Evolutionary conservation across 306 rosid species (phyloP), one percentile per base, ranked within the genome.

Genomic region (Fagus sylvatica): DNA sequence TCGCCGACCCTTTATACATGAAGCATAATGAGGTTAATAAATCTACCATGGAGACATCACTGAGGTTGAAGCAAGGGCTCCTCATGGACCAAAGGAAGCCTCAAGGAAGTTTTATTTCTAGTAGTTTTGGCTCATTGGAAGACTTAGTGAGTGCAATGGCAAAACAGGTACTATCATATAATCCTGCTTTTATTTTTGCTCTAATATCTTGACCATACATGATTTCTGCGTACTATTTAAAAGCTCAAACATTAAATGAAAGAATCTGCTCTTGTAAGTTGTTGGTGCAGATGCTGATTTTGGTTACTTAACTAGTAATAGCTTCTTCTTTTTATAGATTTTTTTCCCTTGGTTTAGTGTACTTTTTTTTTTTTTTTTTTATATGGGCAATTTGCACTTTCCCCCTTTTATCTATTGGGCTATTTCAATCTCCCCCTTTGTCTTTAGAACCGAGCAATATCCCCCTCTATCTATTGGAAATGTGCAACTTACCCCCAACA

Each of bases 121-220:
- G 61, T 46, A 89, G 69, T 81, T 83, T 81, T 22, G 98, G 97
- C 71, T 87, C 97, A 53, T 85, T 94, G 91, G 97, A 93, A 73
- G 96, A 91, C 81, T 77, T 92, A 40, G 91, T 90, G 49, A 79
- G 82, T 68, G 85, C 95, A 69, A 89, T 88, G 95, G 87, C 87
- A 78, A 88, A 87, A 77, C 91, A 91, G 97, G 98, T 95, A 83
- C 80, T 74, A 59, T 71, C 79, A 73, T 48, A 12, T n/a, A 54
- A 19, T 28, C 15, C 37, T 39, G 51, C 69, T 39, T n/a, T n/a
- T 64, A 30, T 62, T 73, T 69, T 56, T 19, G 9, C 62, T 48
- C 59, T 53, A 53, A 46, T 40, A n/a, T 55, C 51, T 80, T 76
- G 62, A 37, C 40, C n/a, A 30, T 56, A 7, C 48, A 10, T 55